These are phyloP conservation scores for Rhizopus sp. DNA, from an alignment of 371 early-diverging fungal species.

Conservation along the genomic window DNA sequence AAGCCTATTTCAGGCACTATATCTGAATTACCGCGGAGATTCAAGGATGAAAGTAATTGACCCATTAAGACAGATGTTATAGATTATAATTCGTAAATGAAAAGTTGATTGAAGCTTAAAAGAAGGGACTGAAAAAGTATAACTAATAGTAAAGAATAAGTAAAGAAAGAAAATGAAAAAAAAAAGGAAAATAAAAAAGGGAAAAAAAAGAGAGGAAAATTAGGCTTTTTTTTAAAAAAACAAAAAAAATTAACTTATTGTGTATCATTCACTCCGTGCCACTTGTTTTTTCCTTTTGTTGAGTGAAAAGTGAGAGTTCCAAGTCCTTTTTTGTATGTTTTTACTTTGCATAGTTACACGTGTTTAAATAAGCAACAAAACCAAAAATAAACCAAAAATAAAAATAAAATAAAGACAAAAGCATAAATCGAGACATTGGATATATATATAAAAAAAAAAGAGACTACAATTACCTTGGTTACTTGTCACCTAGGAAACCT, in stretches of 20 bases:
- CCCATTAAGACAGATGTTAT: constrained; percentile 30
- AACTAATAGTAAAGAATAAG: constrained; percentile 4
- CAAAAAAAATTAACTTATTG: constrained; percentile 4
- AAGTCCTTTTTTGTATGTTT: constrained; percentile 1
- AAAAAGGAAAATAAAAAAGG: constrained; percentile 2
- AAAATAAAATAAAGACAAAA: too few species aligned
- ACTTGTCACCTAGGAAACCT: too few species aligned
- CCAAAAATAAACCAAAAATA: too few species aligned
- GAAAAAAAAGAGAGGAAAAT: not conserved
- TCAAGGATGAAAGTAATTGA: constrained; percentile 43
- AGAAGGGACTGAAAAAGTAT: constrained; percentile 5
- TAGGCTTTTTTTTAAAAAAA: constrained; percentile 1
- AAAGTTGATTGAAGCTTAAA: not conserved
- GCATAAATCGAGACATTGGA: too few species aligned
- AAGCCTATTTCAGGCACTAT: constrained; percentile 50
- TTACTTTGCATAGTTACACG: constrained; percentile 5
- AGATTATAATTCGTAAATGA: not conserved
- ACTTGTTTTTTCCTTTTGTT: not conserved
- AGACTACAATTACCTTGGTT: too few species aligned
- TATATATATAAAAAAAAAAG: too few species aligned
- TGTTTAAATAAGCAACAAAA: not conserved
- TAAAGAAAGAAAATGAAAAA: constrained; percentile 3
- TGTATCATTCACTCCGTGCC: constrained; percentile 12
- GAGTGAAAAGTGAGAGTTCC: not conserved
- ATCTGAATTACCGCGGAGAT: constrained; percentile 37